A percentile compares a stretch with the other conserved stretches of the same genome.
Conservation (phyloP, 148 eudicot genomes). For the Rhododendron ferrugineum region DNA sequence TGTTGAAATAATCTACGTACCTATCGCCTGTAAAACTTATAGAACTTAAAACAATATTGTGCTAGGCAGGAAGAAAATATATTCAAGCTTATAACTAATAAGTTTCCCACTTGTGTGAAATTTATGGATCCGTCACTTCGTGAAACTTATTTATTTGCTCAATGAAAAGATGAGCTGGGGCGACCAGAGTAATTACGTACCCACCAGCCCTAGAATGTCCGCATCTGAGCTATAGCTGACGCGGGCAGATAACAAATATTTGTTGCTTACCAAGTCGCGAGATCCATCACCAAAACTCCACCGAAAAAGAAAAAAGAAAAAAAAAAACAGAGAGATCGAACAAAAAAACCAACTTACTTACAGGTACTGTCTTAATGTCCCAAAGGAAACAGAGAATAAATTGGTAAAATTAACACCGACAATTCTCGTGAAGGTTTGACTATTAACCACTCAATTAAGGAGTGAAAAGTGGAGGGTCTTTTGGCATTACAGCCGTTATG, state of each 20-base stretch:
- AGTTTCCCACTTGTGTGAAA: neutral
- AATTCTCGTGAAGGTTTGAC: conserved; percentile 11
- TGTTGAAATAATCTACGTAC: neutral
- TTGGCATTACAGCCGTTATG: conserved; percentile 13
- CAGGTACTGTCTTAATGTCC: neutral
- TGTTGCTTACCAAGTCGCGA: too few relatives aligned
- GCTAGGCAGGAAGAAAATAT: neutral
- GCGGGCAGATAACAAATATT: neutral
- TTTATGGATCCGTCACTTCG: neutral
- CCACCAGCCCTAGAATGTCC: neutral
- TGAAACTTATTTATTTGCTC: neutral
- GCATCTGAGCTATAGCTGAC: neutral
- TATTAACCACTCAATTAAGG: neutral
- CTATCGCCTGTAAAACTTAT: neutral
- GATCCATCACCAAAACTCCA: neutral
- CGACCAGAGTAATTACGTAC: too few relatives aligned
- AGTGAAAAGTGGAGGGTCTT: conserved; percentile 5
- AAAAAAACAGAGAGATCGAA: neutral
- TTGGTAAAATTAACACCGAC: conserved; percentile 1
- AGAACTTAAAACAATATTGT: neutral
- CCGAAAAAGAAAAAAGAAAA: neutral
- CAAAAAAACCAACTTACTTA: neutral
- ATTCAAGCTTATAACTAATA: neutral
- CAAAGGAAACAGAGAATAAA: neutral
- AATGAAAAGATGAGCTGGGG: neutral